phyloP scores from a whole-genome alignment of 345 rosid genomes.

The Melastoma malabathricum region DNA sequence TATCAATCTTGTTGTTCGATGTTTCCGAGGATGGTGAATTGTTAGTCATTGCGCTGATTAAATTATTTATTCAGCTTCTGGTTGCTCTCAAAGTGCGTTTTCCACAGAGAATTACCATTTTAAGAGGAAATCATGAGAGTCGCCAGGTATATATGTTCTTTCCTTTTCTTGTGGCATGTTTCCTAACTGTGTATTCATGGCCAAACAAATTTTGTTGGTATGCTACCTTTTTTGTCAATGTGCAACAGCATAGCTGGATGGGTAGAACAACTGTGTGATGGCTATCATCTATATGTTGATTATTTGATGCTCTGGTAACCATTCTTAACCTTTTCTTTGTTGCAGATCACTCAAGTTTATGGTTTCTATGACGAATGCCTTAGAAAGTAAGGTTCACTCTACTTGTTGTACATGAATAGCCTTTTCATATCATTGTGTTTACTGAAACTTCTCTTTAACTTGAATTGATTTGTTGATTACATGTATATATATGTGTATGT shows the following conservation, averaged over 20 bases:
- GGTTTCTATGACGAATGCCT: slow-evolving; percentile 96
- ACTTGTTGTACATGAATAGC: neutral
- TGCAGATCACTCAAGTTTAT: slow-evolving; percentile 96
- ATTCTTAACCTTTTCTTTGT: slow-evolving; percentile 5
- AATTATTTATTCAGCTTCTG: slow-evolving; percentile 40
- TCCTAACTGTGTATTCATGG: neutral
- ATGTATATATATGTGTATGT: too few species aligned
- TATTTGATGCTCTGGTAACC: too few species aligned
- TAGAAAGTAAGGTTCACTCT: slow-evolving; percentile 60
- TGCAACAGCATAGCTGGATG: neutral
- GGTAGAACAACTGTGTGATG: neutral
- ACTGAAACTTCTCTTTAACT: too few species aligned
- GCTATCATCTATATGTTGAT: neutral
- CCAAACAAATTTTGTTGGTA: neutral
- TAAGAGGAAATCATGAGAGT: slow-evolving; percentile 92
- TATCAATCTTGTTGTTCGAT: too few species aligned
- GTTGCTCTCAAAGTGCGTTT: slow-evolving; percentile 81
- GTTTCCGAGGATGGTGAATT: neutral
- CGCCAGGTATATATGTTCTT: slow-evolving; percentile 54
- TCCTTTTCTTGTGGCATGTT: neutral
- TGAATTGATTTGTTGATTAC: too few species aligned
- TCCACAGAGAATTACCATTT: slow-evolving; percentile 72
- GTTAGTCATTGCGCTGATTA: neutral
- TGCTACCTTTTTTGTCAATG: too few species aligned
- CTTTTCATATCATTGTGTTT: neutral